Evolutionary conservation across 2,329 filamentous ascomycete genomes (phyloP), one percentile per base, ranked within the genome.

Genomic region (Penicillium sp.): DNA sequence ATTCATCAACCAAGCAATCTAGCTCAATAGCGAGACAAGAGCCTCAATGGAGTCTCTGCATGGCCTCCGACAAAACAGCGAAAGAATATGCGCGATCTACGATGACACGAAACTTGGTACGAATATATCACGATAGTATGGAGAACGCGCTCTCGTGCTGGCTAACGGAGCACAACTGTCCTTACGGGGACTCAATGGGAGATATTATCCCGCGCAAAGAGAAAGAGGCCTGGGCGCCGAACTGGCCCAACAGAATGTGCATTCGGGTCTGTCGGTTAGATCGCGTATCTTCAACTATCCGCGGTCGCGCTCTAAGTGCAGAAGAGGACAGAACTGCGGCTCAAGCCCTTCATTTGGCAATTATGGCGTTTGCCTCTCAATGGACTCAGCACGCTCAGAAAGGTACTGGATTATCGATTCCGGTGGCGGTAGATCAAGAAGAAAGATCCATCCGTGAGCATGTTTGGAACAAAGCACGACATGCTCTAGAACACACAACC

Each of bases 71-170:
- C 58, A 66, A 71, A 49, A 65, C 75, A 19, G 63, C 73, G 4
- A 68, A 65, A 21, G 65, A 71, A 37, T 71, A 67, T 47, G 74
- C 74, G 51, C 76, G 71, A 29, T 68, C 68, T 7, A 68, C 71
- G 37, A 64, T 79, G 63, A 72, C 68, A 35, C 71, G 73, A 48
- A 73, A 72, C 13, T 57, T 79, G 52, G 68, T 79, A 47, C 74
- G 71, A 53, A 75, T 79, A 41, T 79, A 79, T 57, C 73, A 77
- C 55, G 73, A 78, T 60, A 75, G 74, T 56, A 75, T 79, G 66
- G 76, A 77, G 62, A 77, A 77, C 55, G 76, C 72, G 13, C 64
- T 76, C n/a, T 75, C 73, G 13, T 79, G 73, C 56, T 79, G 73
- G 74, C 58, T 76, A 56, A 79, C 76, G 6, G 77, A 78, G 60